These are phyloP conservation scores for Leccinellum luteum DNA, from an alignment of 768 basidiomycete genomes.

Conservation along the genomic window DNA sequence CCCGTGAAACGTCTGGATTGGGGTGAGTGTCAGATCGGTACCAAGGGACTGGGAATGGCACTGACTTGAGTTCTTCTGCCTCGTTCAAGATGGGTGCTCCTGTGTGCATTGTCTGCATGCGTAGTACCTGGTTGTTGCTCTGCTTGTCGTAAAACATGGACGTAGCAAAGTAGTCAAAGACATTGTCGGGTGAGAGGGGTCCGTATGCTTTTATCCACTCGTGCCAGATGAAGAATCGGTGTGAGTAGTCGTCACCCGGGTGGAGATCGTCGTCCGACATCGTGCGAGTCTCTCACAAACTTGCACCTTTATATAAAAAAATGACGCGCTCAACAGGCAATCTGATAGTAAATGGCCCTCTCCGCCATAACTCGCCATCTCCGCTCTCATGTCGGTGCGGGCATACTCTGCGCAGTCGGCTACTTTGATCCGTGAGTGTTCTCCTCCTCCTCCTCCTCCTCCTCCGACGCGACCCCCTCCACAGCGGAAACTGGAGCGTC, in stretches of 20 bases:
- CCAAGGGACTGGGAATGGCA: background rate
- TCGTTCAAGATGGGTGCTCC: slow-evolving; percentile 76
- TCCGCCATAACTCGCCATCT: slow-evolving; percentile 28
- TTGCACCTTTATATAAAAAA: background rate
- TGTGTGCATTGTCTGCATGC: slow-evolving; percentile 91
- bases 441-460: background rate
- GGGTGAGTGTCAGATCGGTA: slow-evolving; percentile 4
- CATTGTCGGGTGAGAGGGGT: slow-evolving; percentile 70
- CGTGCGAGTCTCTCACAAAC: slow-evolving; percentile 1
- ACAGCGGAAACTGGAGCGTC: slow-evolving; percentile 42
- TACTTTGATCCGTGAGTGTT: slow-evolving; percentile 34
- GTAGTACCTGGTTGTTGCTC: slow-evolving; percentile 87
- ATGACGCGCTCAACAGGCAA: background rate
- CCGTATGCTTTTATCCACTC: slow-evolving; percentile 89
- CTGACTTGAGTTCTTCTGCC: slow-evolving; percentile 74
- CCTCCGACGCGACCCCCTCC: background rate
- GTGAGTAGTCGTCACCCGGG: slow-evolving; percentile 77
- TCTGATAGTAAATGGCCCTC: background rate
- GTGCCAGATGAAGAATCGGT: slow-evolving; percentile 87
- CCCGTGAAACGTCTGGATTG: slow-evolving; percentile 74
- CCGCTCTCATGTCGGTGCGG: slow-evolving; percentile 37
- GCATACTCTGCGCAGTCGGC: slow-evolving; percentile 38
- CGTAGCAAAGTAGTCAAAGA: slow-evolving; percentile 85
- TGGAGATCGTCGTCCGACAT: slow-evolving; percentile 64
- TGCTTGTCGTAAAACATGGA: slow-evolving; percentile 96